Base-by-base conservation (phyloP, 208 protist genomes). In the Wallacemonas sp. region DNA sequence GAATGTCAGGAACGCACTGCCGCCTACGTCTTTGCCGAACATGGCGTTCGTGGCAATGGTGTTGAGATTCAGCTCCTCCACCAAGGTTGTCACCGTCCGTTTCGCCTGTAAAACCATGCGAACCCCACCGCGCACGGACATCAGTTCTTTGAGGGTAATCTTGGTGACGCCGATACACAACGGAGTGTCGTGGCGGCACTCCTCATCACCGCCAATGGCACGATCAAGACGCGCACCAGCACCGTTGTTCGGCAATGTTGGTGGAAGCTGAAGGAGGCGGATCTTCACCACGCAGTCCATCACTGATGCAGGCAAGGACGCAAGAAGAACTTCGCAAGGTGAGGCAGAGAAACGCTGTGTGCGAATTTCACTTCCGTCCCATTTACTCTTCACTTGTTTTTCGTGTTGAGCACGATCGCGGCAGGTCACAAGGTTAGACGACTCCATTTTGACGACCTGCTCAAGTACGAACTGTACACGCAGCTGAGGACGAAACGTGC, bases 121-220 rank as follows among this genome's bases (percentile, higher is more conserved):
- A 15, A 95, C 74, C 24, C 84, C 85, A 24, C 84, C 63, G 22
- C 81, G 71, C 4, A 73, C 79, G 10, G 73, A 50, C 42, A 92
- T 78, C 24, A 95, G 58, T 42, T 92, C 80, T 30, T 78, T 70
- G 30, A 95, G 66, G 15, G 70, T 83, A 45, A 95, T 79, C 54
- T 92, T 95, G 26, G 83, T 78, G 1, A 95, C 82, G 12, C 89
- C 89, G 58, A 95, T 84, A 62, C 89, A 95, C 21, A 95, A 61
- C 8, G 83, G 79, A 2, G 44, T 78, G 50, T 80, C 76, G 36
- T 67, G 46, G 9, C 68, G 71, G 55, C 63, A 76, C 17, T 63
- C 66, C 62, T 58, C 9, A 52, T 32, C 13, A 58, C 48, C 57
- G 17, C 71, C 53, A 50, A 67, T 45, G 4, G 17, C 55, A 2